Conservation (phyloP, 2,329 filamentous ascomycete genomes). For the Tolypocladium tropicale region DNA sequence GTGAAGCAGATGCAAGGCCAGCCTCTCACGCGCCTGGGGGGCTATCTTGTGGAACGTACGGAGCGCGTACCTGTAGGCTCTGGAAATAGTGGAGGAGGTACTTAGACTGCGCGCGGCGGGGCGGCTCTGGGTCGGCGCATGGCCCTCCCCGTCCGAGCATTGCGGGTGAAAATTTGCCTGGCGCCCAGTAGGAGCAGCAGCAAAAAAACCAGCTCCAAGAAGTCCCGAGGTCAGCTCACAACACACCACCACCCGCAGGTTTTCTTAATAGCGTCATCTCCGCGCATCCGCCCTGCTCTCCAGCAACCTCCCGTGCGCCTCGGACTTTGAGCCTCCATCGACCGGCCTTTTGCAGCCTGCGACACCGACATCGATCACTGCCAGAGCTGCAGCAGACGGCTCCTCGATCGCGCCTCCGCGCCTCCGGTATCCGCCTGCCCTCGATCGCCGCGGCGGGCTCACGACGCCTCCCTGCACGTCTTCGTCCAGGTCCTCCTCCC, state of each 20-base stretch:
- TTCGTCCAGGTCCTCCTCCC: constrained; percentile 10
- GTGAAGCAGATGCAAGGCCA: not conserved
- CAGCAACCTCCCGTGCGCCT: not conserved
- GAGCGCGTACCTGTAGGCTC: too few species aligned
- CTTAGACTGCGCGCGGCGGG: too few species aligned
- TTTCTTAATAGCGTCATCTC: constrained; percentile 3
- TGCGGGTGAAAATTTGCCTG: not conserved
- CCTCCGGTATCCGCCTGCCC: not conserved
- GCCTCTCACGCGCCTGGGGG: not conserved
- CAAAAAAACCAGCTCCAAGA: not conserved
- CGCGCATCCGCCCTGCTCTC: not conserved
- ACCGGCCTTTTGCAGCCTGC: not conserved
- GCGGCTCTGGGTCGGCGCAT: too few species aligned
- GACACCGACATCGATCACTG: not conserved
- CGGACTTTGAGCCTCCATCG: not conserved
- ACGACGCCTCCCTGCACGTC: constrained; percentile 10
- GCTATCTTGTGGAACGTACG: not conserved
- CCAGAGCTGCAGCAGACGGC: not conserved
- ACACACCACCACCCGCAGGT: not conserved
- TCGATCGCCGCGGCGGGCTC: not conserved
- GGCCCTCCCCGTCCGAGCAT: too few species aligned
- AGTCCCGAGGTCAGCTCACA: not conserved
- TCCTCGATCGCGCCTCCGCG: not conserved
- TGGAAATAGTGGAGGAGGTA: too few species aligned
- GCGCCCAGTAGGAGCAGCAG: not conserved